phyloP scores from a whole-genome alignment of 1,284 basidiomycete genomes.

The Mycosarcoma maydis region DNA sequence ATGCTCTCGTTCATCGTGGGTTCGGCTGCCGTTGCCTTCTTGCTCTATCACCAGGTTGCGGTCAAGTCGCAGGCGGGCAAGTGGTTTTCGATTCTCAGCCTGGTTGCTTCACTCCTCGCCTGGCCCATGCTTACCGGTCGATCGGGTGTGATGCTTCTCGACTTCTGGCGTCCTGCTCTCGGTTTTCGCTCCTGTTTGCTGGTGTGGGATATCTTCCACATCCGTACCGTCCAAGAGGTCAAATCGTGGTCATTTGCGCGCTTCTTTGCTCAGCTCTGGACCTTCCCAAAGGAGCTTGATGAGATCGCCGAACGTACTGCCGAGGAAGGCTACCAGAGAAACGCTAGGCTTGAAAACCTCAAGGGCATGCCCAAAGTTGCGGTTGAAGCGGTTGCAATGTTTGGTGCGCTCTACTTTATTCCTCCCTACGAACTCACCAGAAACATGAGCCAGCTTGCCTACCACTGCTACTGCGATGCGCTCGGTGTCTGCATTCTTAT shows the following conservation, averaged over 20 bases:
- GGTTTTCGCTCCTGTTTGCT: slow-evolving; percentile 62
- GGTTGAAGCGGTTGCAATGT: slow-evolving; percentile 46
- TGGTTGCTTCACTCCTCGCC: slow-evolving; percentile 48
- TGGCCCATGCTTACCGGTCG: slow-evolving; percentile 57
- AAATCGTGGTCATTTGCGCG: slow-evolving; percentile 49
- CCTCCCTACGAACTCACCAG: slow-evolving; percentile 55
- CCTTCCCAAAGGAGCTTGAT: slow-evolving; percentile 61
- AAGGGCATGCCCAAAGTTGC: slow-evolving; percentile 56
- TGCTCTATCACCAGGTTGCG: slow-evolving; percentile 57
- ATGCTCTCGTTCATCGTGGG: slow-evolving; percentile 54
- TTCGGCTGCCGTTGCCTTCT: slow-evolving; percentile 45
- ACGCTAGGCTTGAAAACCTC: slow-evolving; percentile 53
- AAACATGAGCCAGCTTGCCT: slow-evolving; percentile 56
- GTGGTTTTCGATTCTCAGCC: slow-evolving; percentile 43
- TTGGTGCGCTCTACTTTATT: slow-evolving; percentile 56
- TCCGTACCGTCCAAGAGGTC: slow-evolving; percentile 58
- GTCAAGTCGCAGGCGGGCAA: slow-evolving; percentile 40
- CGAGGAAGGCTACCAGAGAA: slow-evolving; percentile 48
- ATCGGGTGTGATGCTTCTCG: slow-evolving; percentile 59
- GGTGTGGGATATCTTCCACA: slow-evolving; percentile 64
- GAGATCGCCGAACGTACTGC: slow-evolving; percentile 54
- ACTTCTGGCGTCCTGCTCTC: slow-evolving; percentile 64
- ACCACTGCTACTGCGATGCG: slow-evolving; percentile 56
- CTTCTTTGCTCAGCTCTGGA: slow-evolving; percentile 65
- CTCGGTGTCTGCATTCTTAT: slow-evolving; percentile 58